Percentiles rank a stretch among this genome's conserved stretches.
Evolutionary conservation across 2,329 filamentous ascomycete genomes (phyloP).

Genomic region (Venturia oleaginea): DNA sequence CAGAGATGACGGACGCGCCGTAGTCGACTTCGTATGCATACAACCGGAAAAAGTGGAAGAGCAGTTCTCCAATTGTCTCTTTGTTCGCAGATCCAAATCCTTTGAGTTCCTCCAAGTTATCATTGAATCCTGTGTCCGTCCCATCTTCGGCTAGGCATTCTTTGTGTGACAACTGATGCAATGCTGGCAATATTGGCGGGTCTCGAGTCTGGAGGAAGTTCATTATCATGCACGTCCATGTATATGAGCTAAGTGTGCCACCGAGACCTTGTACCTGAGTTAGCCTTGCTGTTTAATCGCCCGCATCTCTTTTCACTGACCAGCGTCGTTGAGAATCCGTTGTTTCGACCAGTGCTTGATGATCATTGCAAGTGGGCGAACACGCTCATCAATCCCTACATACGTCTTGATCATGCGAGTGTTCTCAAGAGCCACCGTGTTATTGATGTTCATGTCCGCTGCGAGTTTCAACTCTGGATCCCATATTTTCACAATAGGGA

Average conservation of each 20-base stretch:
- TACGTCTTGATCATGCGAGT: conserved; percentile 98
- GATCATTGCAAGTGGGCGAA: conserved; percentile 89
- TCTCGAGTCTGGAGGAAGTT: conserved; percentile 86
- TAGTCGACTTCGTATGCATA: conserved; percentile 94
- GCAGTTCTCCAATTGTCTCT: conserved; percentile 71
- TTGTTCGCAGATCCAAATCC: conserved; percentile 73
- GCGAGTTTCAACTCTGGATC: conserved; percentile 83
- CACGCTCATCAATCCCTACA: conserved; percentile 82
- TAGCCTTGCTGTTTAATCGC: not conserved
- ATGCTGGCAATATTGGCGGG: conserved; percentile 72
- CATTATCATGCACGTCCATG: conserved; percentile 98
- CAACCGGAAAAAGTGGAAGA: conserved; percentile 92
- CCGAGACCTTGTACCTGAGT: conserved; percentile 57
- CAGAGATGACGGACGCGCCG: conserved; percentile 72
- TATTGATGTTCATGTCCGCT: conserved; percentile 99
- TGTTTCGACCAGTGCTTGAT: conserved; percentile 95
- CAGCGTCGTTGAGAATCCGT: conserved; percentile 90
- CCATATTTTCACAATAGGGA: conserved; percentile 98
- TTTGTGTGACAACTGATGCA: conserved; percentile 65
- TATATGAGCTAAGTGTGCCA: conserved; percentile 93
- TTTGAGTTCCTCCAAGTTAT: conserved; percentile 66
- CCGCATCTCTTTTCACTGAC: conserved; percentile 43
- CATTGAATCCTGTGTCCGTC: conserved; percentile 68
- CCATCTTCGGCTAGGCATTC: conserved; percentile 55
- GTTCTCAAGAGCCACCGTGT: conserved; percentile 87